Evolutionary conservation across 768 basidiomycete species (phyloP).

Genomic region (Solioccasus polychromus): DNA sequence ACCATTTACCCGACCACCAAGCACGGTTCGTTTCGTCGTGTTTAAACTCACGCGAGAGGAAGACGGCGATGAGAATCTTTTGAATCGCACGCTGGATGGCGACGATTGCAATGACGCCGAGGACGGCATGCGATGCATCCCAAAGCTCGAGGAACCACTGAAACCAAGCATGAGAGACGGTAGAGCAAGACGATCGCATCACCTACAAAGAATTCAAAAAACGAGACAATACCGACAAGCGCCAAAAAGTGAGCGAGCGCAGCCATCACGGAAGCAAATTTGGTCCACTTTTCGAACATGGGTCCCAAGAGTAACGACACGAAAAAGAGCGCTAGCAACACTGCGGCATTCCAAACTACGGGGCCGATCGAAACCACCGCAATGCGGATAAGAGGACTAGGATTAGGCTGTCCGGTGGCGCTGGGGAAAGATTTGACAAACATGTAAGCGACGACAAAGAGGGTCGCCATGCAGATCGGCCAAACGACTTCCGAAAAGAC

Average conservation of each 20-base stretch:
- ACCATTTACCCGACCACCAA: conserved; percentile 99
- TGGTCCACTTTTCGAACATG: conserved; percentile 77
- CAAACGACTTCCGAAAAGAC: conserved; percentile 80
- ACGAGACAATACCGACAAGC: conserved; percentile 77
- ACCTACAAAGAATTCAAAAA: conserved; percentile 96
- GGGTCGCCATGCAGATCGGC: conserved; percentile 69
- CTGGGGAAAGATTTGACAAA: conserved; percentile 91
- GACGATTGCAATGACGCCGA: conserved; percentile 87
- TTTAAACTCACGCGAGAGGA: conserved; percentile 96
- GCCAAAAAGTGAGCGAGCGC: conserved; percentile 80
- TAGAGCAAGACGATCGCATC: conserved; percentile 26
- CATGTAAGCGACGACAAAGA: conserved; percentile 87
- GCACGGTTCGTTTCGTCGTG: conserved; percentile 98
- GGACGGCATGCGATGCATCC: conserved; percentile 94
- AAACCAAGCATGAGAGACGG: conserved; percentile 13
- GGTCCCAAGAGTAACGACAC: conserved; percentile 91
- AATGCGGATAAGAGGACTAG: conserved; percentile 90
- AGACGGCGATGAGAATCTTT: conserved; percentile 91
- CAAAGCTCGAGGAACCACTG: conserved; percentile 97
- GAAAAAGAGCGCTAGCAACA: conserved; percentile 84
- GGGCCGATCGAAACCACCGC: conserved; percentile 87
- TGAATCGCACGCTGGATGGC: conserved; percentile 90
- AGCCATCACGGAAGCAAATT: conserved; percentile 94
- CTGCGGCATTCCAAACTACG: conserved; percentile 90
- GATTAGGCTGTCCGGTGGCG: conserved; percentile 53